phyloP scores from a whole-genome alignment of 768 basidiomycete species.

The Suillus americanus region DNA sequence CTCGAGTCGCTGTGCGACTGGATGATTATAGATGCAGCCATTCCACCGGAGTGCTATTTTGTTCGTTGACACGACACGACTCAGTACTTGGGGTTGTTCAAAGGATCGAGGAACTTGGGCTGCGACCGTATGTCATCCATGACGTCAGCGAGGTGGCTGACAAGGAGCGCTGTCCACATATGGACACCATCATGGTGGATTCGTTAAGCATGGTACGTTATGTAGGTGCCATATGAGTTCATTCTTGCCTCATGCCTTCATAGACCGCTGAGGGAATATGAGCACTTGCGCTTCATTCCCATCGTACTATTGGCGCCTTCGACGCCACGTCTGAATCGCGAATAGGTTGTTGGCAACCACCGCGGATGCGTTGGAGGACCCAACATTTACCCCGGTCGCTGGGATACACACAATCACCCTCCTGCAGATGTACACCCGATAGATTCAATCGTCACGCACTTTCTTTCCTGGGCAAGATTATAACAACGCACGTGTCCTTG shows the following conservation, averaged over 20 bases:
- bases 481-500: constrained; percentile 85
- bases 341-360: constrained; percentile 79
- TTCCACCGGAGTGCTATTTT: constrained; percentile 88
- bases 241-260: constrained; percentile 18
- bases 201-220: constrained; percentile 75
- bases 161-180: constrained; percentile 80
- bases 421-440: constrained; percentile 92
- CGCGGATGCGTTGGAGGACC: constrained; percentile 89
- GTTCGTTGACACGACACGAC: constrained; percentile 90
- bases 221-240: constrained; percentile 1
- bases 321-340: constrained; percentile 73
- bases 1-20: too few relatives aligned
- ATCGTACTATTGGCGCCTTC: constrained; percentile 87
- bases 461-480: constrained; percentile 95
- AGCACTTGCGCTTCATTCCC: constrained; percentile 95
- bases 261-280: constrained; percentile 92
- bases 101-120: constrained; percentile 74
- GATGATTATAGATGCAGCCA: constrained; percentile 75
- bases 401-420: constrained; percentile 91
- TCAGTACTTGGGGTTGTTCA: constrained; percentile 74
- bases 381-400: constrained; percentile 96
- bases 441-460: constrained; percentile 69
- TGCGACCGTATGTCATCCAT: constrained; percentile 75
- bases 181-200: constrained; percentile 96
- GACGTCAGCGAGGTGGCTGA: constrained; percentile 79